Evolutionary conservation across 805 yeast genomes (phyloP), one percentile per base, ranked within the genome.

Genomic region (Pichia occidentalis): DNA sequence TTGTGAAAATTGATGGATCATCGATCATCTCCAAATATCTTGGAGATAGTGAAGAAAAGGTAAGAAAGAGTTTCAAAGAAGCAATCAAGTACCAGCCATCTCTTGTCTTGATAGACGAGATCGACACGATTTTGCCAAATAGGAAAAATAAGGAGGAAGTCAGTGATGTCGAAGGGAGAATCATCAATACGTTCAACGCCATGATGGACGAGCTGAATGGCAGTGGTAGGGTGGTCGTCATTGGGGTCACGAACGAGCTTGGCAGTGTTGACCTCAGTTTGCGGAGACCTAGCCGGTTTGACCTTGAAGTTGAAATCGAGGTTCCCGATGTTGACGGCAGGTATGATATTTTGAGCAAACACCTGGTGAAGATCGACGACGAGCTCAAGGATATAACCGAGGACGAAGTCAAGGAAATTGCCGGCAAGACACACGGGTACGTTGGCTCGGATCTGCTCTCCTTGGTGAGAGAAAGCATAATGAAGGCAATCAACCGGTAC

Each of bases 391-490:
- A 60, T 0, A 57, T 90, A 26, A 53, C 67, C 0, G 62, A 56
- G 0, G 76, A 66, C 0, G 80, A 84, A 26, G 71, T 88, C n/a
- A 55, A 61, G n/a, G 51, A 50, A 2, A 61, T 88, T 29, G 85
- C 96, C 0, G 59, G 75, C 4, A 80, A 76, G 52, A 88, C 97
- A 0, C 98, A 92, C 60, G 98, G 98, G 5, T 92, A 85, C 54
- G 98, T 92, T 32, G 99, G 99, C 32, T 96, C 97, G 0, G 99
- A 92, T 62, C 60, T 92, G 33, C 76, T 83, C 4, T 95, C 97
- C 0, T 65, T 92, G 17, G 77, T 88, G 44, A 67, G 97, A 34
- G 98, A 92, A 53, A 74, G 94, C 6, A 95, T 86, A 0, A 75
- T 88, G 82, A 74, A 72, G 44, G 80, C 95, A 2, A 83, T 92